phyloP scores from a whole-genome alignment of 2,329 filamentous ascomycete species.

The Didymella pomorum region DNA sequence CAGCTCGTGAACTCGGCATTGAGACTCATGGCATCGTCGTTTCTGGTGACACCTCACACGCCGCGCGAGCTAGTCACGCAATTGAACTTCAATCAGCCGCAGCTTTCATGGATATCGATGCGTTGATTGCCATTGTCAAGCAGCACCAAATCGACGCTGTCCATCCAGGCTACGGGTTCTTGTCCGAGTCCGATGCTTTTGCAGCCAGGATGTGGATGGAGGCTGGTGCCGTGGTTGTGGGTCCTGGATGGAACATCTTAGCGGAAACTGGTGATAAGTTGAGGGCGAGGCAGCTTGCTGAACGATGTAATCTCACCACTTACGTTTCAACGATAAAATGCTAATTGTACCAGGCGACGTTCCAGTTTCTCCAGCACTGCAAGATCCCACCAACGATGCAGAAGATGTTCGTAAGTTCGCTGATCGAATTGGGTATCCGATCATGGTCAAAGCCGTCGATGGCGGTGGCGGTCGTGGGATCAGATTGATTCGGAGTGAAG shows the following conservation, averaged over 20 bases:
- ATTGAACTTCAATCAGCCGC: conserved; percentile 61
- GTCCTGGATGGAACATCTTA: conserved; percentile 66
- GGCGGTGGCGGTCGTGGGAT: conserved; percentile 70
- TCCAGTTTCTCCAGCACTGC: conserved; percentile 60
- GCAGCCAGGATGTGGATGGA: conserved; percentile 60
- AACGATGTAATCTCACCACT: conserved; percentile 50
- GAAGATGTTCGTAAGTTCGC: conserved; percentile 66
- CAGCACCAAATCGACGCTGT: conserved; percentile 63
- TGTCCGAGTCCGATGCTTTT: conserved; percentile 64
- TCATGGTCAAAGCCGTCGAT: conserved; percentile 72
- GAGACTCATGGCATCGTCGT: conserved; percentile 66
- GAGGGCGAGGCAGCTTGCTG: conserved; percentile 61
- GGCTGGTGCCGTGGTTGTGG: conserved; percentile 59
- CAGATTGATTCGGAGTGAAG: conserved; percentile 58
- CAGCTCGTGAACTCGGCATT: conserved; percentile 66
- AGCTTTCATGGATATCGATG: conserved; percentile 62
- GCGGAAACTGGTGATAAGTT: conserved; percentile 65
- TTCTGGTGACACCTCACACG: conserved; percentile 63
- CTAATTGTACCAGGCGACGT: conserved; percentile 49
- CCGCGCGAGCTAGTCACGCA: conserved; percentile 59
- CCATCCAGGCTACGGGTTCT: conserved; percentile 70
- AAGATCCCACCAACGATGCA: conserved; percentile 53
- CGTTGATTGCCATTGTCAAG: conserved; percentile 58
- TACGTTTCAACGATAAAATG: too few relatives aligned
- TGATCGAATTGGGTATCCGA: conserved; percentile 59